Conservation (phyloP, 148 eudicot species). For the Diospyros lotus region DNA sequence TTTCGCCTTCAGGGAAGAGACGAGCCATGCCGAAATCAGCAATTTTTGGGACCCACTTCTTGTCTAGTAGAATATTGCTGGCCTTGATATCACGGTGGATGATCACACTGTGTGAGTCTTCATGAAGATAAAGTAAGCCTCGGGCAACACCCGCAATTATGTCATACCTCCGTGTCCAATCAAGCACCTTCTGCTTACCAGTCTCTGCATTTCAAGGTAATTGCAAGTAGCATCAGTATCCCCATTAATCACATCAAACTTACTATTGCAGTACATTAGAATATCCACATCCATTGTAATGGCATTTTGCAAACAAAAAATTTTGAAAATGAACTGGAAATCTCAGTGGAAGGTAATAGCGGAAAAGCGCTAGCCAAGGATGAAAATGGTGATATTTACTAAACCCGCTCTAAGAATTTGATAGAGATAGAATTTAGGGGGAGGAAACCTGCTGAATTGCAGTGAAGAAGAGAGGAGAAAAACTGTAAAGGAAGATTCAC, state of each 20-base stretch:
- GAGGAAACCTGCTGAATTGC: too few species aligned
- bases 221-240: background rate
- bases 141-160: conserved; percentile 61
- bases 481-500: too few species aligned
- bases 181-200: conserved; percentile 39
- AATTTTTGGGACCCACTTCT: conserved; percentile 84
- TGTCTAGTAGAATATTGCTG: conserved; percentile 78
- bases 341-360: too few species aligned
- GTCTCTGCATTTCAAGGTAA: conserved; percentile 32
- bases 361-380: too few species aligned
- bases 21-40: conserved; percentile 98
- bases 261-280: background rate
- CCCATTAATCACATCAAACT: background rate
- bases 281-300: background rate
- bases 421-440: too few species aligned
- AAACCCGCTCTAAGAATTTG: too few species aligned
- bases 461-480: too few species aligned
- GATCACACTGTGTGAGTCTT: conserved; percentile 59
- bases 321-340: too few species aligned
- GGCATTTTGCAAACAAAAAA: too few species aligned
- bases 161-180: conserved; percentile 71
- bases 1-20: conserved; percentile 74
- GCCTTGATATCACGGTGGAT: conserved; percentile 91
- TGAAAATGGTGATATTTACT: too few species aligned
- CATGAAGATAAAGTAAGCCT: conserved; percentile 83